These are phyloP conservation scores for Apophysomyces trapeziformis DNA, from an alignment of 371 early-diverging fungal species.

Conservation along the genomic window DNA sequence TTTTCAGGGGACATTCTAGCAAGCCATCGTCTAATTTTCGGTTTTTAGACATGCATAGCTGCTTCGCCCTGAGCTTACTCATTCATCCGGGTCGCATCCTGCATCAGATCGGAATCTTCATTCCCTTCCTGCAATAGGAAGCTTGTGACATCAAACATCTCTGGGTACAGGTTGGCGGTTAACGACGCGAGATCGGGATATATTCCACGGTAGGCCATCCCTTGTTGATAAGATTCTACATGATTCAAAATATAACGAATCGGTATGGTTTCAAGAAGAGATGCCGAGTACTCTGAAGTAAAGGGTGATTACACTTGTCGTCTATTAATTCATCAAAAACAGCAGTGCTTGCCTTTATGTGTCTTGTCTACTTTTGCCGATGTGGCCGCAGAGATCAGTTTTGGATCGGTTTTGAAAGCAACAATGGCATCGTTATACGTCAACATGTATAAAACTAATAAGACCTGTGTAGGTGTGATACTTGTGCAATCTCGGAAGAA, in stretches of 20 bases:
- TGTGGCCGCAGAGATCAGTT: conserved; percentile 21
- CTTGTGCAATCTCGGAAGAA: conserved; percentile 28
- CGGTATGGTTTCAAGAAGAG: conserved; percentile 39
- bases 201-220: conserved; percentile 40
- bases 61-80: neutral
- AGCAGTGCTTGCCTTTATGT: conserved; percentile 28
- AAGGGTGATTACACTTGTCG: neutral
- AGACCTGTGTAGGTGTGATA: conserved; percentile 41
- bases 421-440: conserved; percentile 45
- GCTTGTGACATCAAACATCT: conserved; percentile 53
- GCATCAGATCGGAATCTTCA: conserved; percentile 18
- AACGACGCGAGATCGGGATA: conserved; percentile 49
- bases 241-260: conserved; percentile 47
- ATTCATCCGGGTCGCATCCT: neutral
- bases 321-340: neutral
- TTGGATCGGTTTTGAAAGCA: conserved; percentile 38
- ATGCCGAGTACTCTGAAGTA: conserved; percentile 38
- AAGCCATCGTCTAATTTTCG: neutral
- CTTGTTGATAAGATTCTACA: conserved; percentile 35
- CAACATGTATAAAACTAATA: conserved; percentile 47
- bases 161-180: conserved; percentile 51
- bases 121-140: conserved; percentile 49
- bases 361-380: conserved; percentile 14
- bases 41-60: neutral
- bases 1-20: neutral